Conservation (phyloP, 306 rosid genomes). For the Malus sieversii region DNA sequence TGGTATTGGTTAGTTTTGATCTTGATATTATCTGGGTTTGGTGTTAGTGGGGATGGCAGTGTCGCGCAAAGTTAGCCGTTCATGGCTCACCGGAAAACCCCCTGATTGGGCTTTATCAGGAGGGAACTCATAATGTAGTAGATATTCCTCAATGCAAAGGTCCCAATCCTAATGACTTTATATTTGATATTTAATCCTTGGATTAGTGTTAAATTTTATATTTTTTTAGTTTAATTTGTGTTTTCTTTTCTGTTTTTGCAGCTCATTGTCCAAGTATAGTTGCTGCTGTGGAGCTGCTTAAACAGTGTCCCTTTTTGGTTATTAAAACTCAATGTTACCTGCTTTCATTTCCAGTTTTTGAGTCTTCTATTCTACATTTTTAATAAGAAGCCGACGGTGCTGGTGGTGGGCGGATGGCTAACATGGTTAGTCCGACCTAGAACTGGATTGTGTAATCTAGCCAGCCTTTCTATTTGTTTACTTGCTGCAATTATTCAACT, state of each 20-base stretch:
- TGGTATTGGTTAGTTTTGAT: neutral
- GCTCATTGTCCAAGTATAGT: conserved; percentile 96
- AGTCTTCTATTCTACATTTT: too few relatives aligned
- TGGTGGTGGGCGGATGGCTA: too few relatives aligned
- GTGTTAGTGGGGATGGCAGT: conserved; percentile 84
- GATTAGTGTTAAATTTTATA: neutral
- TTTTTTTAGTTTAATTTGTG: neutral
- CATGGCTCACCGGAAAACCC: conserved; percentile 66
- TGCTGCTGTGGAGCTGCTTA: conserved; percentile 73
- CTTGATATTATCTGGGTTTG: neutral
- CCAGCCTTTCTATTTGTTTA: too few relatives aligned
- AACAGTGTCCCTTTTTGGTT: conserved; percentile 34
- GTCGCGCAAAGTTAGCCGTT: conserved; percentile 89
- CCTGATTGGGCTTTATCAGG: conserved; percentile 75
- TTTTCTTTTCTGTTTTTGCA: conserved; percentile 16
- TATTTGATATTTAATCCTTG: neutral
- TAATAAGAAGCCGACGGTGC: too few relatives aligned
- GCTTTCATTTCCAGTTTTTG: neutral
- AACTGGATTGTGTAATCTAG: too few relatives aligned
- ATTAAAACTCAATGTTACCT: neutral
- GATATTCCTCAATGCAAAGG: conserved; percentile 91
- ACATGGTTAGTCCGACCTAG: too few relatives aligned
- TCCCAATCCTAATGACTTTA: neutral
- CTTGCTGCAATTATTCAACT: too few relatives aligned
- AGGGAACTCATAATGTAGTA: conserved; percentile 82